Base-by-base conservation (phyloP, 108 stramenopile species). In the Conticribra guillardii region DNA sequence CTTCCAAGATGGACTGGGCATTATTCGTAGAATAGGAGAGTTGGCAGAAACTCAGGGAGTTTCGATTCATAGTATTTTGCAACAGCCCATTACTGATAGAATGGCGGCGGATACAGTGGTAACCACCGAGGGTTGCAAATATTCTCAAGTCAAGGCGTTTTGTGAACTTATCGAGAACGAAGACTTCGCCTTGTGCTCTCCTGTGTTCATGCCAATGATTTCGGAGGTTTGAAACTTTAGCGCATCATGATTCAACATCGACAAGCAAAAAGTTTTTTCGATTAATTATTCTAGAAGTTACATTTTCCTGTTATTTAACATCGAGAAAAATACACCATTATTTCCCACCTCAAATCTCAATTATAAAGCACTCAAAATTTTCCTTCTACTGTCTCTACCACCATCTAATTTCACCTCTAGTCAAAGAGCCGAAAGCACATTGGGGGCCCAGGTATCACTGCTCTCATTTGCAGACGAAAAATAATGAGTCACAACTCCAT, bases 371-470 rank as follows among this genome's bases (percentile, higher is more conserved):
- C n/a, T n/a, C n/a, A n/a, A n/a, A n/a, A n/a, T n/a, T n/a, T n/a
- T n/a, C n/a, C n/a, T n/a, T n/a, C n/a, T n/a, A n/a, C n/a, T n/a
- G n/a, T n/a, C n/a, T n/a, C n/a, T n/a, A n/a, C n/a, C n/a, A n/a
- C n/a, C n/a, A n/a, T n/a, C n/a, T n/a, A 34, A 16, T 55, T 1
- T n/a, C 23, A 19, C 23, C 4, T 30, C 33, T 1, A 72, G 44
- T 82, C 69, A 83, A 9, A 87, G 78, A 19, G 72, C 69, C 19
- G 88, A 69, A 22, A 94, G 67, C 5, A 95, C 87, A 60, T 83
- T 83, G 5, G 93, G 93, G 8, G 93, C 93, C 90, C 89, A 91
- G 1, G 93, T 91, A 58, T 91, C 79, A 21, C 84, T 85, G 7
- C 84, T 46, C 22, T 78, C 67, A 47, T 90, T 81, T 8, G 62